Conservation (phyloP, 371 early-diverging fungal genomes). For the Mortierella sp. region DNA sequence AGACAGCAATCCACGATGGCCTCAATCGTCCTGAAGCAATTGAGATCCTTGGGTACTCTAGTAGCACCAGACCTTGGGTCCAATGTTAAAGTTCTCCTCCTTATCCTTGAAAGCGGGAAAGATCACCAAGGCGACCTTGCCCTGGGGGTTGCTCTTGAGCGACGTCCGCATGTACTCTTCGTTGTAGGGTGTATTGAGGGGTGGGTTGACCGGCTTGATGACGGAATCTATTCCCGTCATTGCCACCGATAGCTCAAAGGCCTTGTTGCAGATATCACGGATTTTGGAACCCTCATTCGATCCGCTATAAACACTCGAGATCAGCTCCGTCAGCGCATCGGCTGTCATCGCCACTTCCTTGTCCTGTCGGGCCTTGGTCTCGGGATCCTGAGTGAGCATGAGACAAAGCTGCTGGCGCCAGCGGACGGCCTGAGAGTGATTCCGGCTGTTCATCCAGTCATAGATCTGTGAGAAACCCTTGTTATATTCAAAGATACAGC, state of each 20-base stretch:
- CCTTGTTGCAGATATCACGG: constrained; percentile 66
- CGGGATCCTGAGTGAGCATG: constrained; percentile 66
- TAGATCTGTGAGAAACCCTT: constrained; percentile 63
- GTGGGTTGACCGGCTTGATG: constrained; percentile 50
- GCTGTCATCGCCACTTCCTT: constrained; percentile 48
- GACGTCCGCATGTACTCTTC: constrained; percentile 44
- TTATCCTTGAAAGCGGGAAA: constrained; percentile 40
- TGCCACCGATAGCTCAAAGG: constrained; percentile 65
- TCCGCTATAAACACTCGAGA: constrained; percentile 43
- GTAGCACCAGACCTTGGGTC: constrained; percentile 50
- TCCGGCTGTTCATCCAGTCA: constrained; percentile 63
- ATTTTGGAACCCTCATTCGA: constrained; percentile 61
- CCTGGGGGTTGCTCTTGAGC: constrained; percentile 35
- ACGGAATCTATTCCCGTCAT: constrained; percentile 72
- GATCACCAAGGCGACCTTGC: constrained; percentile 40
- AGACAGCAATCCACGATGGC: neutral
- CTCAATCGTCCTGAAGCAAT: neutral
- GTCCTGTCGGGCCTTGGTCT: constrained; percentile 60
- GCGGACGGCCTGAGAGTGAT: constrained; percentile 63
- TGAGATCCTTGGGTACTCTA: constrained; percentile 2
- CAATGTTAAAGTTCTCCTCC: constrained; percentile 7
- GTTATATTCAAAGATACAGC: constrained; percentile 67
- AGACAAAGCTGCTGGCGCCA: constrained; percentile 71
- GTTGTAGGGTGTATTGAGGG: constrained; percentile 28
- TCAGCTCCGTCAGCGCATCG: constrained; percentile 36